Percentiles rank a stretch among this genome's conserved stretches.
These are phyloP conservation scores for Melanopsichium pennsylvanicum DNA, from an alignment of 1,284 basidiomycete genomes.

Conservation along the genomic window DNA sequence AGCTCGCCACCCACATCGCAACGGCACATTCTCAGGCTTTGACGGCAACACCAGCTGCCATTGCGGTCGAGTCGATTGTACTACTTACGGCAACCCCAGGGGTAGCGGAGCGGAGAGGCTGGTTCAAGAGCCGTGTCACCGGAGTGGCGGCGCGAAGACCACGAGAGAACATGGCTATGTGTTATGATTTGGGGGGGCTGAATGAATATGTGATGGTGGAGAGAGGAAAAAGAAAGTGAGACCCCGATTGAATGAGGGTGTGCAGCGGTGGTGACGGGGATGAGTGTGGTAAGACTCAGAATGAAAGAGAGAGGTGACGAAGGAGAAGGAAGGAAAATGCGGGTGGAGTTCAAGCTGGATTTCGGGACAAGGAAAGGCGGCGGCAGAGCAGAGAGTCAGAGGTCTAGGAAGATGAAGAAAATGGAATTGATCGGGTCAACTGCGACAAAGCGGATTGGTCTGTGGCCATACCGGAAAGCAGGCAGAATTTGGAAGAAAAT, in stretches of 20 bases:
- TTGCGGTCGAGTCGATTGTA: no score
- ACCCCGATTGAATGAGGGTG: background rate
- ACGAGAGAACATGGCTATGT: slow-evolving; percentile 50
- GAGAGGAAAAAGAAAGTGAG: background rate
- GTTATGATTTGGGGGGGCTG: slow-evolving; percentile 3
- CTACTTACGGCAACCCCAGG: slow-evolving; percentile 52
- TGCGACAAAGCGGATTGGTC: slow-evolving; percentile 10
- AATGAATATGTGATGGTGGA: slow-evolving; percentile 1
- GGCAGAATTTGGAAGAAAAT: background rate
- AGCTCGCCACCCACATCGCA: background rate
- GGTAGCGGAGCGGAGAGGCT: slow-evolving; percentile 54
- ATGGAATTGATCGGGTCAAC: slow-evolving; percentile 17
- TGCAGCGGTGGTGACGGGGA: slow-evolving; percentile 4
- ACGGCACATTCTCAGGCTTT: no score
- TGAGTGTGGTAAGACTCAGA: slow-evolving; percentile 3
- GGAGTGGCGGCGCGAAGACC: slow-evolving; percentile 52
- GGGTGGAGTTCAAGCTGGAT: slow-evolving; percentile 23
- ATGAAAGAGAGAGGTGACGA: slow-evolving; percentile 2
- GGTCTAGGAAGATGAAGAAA: slow-evolving; percentile 10
- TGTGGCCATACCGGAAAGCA: background rate
- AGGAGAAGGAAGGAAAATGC: slow-evolving; percentile 23
- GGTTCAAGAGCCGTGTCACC: slow-evolving; percentile 52
- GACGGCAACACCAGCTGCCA: no score
- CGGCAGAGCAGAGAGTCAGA: background rate
- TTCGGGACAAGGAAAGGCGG: slow-evolving; percentile 1